Percentiles rank a stretch among this genome's conserved stretches.
These are phyloP conservation scores for Calonectria ilicicola DNA, from an alignment of 2,329 filamentous ascomycete species.

Conservation along the genomic window DNA sequence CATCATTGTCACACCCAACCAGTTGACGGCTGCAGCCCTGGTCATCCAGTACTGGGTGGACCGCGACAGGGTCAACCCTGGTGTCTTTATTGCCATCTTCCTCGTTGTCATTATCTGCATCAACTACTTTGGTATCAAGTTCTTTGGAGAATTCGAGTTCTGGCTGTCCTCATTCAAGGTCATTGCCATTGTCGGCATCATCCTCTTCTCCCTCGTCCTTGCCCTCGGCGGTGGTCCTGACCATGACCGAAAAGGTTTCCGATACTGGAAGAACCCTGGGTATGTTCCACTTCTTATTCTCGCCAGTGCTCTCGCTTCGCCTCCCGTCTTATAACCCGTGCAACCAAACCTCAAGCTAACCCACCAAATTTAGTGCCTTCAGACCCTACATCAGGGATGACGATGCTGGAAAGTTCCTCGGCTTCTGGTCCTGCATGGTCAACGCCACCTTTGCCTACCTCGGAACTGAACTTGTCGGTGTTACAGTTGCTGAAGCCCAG, in stretches of 20 bases:
- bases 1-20: slow-evolving; percentile 87
- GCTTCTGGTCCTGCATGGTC: slow-evolving; percentile 78
- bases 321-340: no score
- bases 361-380: slow-evolving; percentile 49
- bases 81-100: slow-evolving; percentile 83
- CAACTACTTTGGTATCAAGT: slow-evolving; percentile 77
- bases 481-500: slow-evolving; percentile 83
- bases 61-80: slow-evolving; percentile 76
- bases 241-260: slow-evolving; percentile 71
- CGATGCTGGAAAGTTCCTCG: slow-evolving; percentile 65
- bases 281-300: slow-evolving; percentile 25
- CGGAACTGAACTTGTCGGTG: slow-evolving; percentile 81
- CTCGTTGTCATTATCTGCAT: slow-evolving; percentile 71
- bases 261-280: slow-evolving; percentile 73
- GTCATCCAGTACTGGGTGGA: slow-evolving; percentile 84
- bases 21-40: slow-evolving; percentile 82
- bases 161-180: slow-evolving; percentile 76
- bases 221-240: slow-evolving; percentile 75
- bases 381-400: slow-evolving; percentile 42
- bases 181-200: slow-evolving; percentile 73
- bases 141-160: slow-evolving; percentile 76
- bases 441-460: slow-evolving; percentile 85
- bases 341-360: slow-evolving; percentile 11
- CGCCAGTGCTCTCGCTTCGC: no score
- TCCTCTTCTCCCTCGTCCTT: slow-evolving; percentile 73